A percentile compares a stretch with the other conserved stretches of the same genome.
These are phyloP conservation scores for Ophiostoma pallidulum DNA, from an alignment of 2,329 filamentous ascomycete species.

Conservation along the genomic window DNA sequence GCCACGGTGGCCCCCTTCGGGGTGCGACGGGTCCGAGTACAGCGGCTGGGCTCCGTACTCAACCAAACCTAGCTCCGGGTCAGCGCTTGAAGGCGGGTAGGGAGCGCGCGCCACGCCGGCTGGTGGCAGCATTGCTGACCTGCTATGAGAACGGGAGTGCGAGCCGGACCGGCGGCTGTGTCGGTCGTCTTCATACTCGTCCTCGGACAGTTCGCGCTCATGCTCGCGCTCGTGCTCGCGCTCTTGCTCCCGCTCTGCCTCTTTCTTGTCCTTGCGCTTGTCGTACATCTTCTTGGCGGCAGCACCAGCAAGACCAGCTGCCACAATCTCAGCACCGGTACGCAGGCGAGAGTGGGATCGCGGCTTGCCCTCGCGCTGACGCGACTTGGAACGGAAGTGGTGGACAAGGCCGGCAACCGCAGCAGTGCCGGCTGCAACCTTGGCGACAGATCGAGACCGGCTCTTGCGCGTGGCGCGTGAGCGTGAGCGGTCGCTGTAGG, in stretches of 20 bases:
- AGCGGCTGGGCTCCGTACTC: slow-evolving; percentile 55
- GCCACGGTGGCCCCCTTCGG: slow-evolving; percentile 21
- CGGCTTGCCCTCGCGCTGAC: slow-evolving; percentile 32
- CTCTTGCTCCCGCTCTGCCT: slow-evolving; percentile 42
- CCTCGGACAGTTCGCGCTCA: slow-evolving; percentile 19
- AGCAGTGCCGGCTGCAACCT: slow-evolving; percentile 48
- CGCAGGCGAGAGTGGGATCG: slow-evolving; percentile 39
- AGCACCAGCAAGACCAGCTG: slow-evolving; percentile 50
- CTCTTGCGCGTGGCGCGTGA: slow-evolving; percentile 35
- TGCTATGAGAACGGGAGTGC: slow-evolving; percentile 18
- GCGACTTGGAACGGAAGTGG: slow-evolving; percentile 47
- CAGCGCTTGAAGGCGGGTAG: slow-evolving; percentile 34
- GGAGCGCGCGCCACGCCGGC: slow-evolving; percentile 28
- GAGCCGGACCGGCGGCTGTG: slow-evolving; percentile 25
- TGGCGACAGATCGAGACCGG: slow-evolving; percentile 40
- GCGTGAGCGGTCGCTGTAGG: slow-evolving; percentile 24
- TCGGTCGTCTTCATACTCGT: slow-evolving; percentile 28
- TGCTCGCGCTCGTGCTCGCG: slow-evolving; percentile 25
- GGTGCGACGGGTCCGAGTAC: slow-evolving; percentile 29
- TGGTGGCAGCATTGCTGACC: slow-evolving; percentile 21
- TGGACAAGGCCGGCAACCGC: slow-evolving; percentile 50
- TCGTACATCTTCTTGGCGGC: slow-evolving; percentile 54
- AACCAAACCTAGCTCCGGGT: slow-evolving; percentile 60
- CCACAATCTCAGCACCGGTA: slow-evolving; percentile 51
- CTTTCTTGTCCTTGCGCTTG: slow-evolving; percentile 51